Evolutionary conservation across 768 basidiomycete species (phyloP).

Genomic region (Lactifluus subvellereus): DNA sequence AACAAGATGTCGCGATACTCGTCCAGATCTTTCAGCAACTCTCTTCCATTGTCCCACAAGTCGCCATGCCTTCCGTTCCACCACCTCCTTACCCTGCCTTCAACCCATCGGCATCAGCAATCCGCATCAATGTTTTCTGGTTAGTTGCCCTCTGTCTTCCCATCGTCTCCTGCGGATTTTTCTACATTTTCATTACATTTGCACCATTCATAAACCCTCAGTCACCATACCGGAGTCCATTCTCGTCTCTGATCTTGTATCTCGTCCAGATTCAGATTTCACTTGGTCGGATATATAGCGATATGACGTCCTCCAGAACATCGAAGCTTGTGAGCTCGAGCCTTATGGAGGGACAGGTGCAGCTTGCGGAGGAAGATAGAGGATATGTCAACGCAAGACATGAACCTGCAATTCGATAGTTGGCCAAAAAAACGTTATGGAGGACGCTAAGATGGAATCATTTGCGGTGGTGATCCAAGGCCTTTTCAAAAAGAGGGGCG

Average conservation of each 20-base stretch:
- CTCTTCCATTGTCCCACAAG: too few species aligned
- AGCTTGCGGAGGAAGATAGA: slow-evolving; percentile 13
- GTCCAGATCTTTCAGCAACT: too few species aligned
- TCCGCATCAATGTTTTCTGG: too few species aligned
- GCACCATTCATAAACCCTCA: not conserved
- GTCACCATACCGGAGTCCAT: slow-evolving; percentile 10
- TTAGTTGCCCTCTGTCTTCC: too few species aligned
- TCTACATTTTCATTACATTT: slow-evolving; percentile 18
- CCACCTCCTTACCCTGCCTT: too few species aligned
- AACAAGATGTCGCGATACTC: slow-evolving; percentile 18
- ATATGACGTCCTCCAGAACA: not conserved
- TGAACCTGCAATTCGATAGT: not conserved
- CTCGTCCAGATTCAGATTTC: slow-evolving; percentile 1
- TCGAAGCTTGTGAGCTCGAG: not conserved
- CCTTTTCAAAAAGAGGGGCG: slow-evolving; percentile 6
- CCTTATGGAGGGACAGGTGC: not conserved
- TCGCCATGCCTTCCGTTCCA: too few species aligned
- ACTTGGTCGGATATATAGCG: not conserved
- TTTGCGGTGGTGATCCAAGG: not conserved
- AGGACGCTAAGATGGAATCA: slow-evolving; percentile 2
- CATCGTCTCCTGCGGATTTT: not conserved
- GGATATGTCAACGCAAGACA: slow-evolving; percentile 3
- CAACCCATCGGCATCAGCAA: too few species aligned
- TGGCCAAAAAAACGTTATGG: not conserved
- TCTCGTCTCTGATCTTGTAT: slow-evolving; percentile 10